phyloP scores from a whole-genome alignment of 306 rosid species.

The Crataegus laevigata region DNA sequence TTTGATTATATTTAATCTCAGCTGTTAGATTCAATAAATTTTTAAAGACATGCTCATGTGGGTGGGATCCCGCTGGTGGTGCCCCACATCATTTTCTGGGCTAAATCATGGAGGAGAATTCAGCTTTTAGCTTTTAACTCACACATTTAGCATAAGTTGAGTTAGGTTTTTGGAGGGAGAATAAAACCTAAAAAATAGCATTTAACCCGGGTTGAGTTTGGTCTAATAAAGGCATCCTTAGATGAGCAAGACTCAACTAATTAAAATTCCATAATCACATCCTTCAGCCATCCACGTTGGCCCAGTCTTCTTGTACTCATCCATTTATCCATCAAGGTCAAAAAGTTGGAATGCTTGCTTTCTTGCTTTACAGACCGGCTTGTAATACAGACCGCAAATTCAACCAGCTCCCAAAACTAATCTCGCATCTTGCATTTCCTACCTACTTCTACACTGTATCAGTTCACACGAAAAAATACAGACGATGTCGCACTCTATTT shows the following conservation, averaged over 20 bases:
- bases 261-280: background rate
- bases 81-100: too few species aligned
- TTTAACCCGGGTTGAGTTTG: too few species aligned
- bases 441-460: background rate
- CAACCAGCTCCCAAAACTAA: background rate
- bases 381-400: background rate
- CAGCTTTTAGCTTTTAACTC: too few species aligned
- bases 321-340: background rate
- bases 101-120: too few species aligned
- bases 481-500: background rate
- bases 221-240: background rate
- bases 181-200: too few species aligned
- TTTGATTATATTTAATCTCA: too few species aligned
- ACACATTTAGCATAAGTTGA: too few species aligned
- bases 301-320: background rate
- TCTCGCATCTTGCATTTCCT: background rate
- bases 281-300: background rate
- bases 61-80: too few species aligned
- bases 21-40: too few species aligned
- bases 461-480: background rate
- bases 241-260: background rate
- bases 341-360: background rate
- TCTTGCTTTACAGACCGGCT: background rate
- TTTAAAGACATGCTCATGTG: too few species aligned
- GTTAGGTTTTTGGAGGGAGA: too few species aligned